These are phyloP conservation scores for Penicillium thymicola DNA, from an alignment of 2,329 filamentous ascomycete species.

Conservation along the genomic window DNA sequence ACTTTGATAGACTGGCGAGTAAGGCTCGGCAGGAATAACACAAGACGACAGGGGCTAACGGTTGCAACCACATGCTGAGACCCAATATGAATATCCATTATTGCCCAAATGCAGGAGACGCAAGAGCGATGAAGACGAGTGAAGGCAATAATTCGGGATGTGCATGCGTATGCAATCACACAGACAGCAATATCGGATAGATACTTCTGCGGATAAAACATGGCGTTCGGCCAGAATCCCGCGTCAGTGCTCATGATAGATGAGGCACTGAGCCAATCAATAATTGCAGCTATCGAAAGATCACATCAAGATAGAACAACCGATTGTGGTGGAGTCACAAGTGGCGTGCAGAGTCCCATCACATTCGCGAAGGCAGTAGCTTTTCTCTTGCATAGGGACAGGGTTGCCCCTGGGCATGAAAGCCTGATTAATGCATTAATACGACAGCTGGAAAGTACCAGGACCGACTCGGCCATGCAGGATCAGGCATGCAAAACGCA, in stretches of 20 bases:
- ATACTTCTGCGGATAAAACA: slow-evolving; percentile 5
- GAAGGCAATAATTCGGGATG: slow-evolving; percentile 11
- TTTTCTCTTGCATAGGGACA: slow-evolving; percentile 21
- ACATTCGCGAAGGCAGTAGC: slow-evolving; percentile 22
- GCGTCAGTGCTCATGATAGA: slow-evolving; percentile 19
- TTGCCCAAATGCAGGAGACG: slow-evolving; percentile 14
- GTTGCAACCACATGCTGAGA: slow-evolving; percentile 24
- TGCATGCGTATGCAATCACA: slow-evolving; percentile 24
- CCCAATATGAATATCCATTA: slow-evolving; percentile 15
- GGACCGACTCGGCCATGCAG: slow-evolving; percentile 31
- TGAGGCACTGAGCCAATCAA: slow-evolving; percentile 19
- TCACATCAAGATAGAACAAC: slow-evolving; percentile 10
- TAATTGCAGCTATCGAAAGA: slow-evolving; percentile 6
- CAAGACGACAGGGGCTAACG: slow-evolving; percentile 15
- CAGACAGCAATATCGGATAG: slow-evolving; percentile 17
- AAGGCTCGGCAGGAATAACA: slow-evolving; percentile 15
- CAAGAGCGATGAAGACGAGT: slow-evolving; percentile 7
- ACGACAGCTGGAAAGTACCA: slow-evolving; percentile 37
- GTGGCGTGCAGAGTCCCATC: slow-evolving; percentile 17
- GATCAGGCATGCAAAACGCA: slow-evolving; percentile 31
- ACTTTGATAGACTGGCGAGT: slow-evolving; percentile 19
- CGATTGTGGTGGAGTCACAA: slow-evolving; percentile 17
- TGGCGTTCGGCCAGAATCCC: slow-evolving; percentile 12
- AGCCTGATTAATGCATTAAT: slow-evolving; percentile 29
- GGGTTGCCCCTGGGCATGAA: slow-evolving; percentile 25